Evolutionary conservation across 495 filamentous ascomycete genomes (phyloP).

Genomic region (Neurospora tetrasperma): DNA sequence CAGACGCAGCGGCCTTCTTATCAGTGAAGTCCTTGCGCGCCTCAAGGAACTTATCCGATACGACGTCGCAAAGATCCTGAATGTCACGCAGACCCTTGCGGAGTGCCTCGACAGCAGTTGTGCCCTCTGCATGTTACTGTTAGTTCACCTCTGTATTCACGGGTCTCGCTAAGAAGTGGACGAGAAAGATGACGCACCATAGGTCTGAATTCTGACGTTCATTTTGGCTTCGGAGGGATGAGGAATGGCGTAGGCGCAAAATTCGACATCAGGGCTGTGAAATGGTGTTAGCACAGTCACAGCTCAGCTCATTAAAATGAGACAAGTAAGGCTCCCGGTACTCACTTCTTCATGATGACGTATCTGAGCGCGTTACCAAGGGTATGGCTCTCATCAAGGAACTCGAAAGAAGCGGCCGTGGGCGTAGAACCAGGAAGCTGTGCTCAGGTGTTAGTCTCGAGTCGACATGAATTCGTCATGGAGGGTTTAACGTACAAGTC

Average conservation of each 20-base stretch:
- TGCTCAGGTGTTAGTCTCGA: background rate
- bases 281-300: slow-evolving; percentile 1
- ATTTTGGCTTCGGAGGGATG: slow-evolving; percentile 94
- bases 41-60: slow-evolving; percentile 69
- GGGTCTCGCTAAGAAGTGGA: background rate
- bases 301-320: background rate
- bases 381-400: slow-evolving; percentile 86
- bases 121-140: slow-evolving; percentile 46
- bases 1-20: slow-evolving; percentile 1
- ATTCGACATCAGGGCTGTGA: slow-evolving; percentile 79
- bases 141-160: background rate
- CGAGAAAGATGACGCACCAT: slow-evolving; percentile 46
- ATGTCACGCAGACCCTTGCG: slow-evolving; percentile 84
- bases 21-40: slow-evolving; percentile 54
- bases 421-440: slow-evolving; percentile 63
- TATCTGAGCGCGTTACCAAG: slow-evolving; percentile 88
- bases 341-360: slow-evolving; percentile 96
- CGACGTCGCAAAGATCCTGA: slow-evolving; percentile 83
- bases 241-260: slow-evolving; percentile 96
- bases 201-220: slow-evolving; percentile 95
- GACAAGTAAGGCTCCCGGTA: background rate
- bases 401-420: slow-evolving; percentile 68
- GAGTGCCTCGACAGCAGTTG: slow-evolving; percentile 70
- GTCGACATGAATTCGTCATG: background rate
- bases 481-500: slow-evolving; percentile 19